Evolutionary conservation across 108 stramenopile species (phyloP), one percentile per base, ranked within the genome.

Genomic region (Cyclotella kingstonii): DNA sequence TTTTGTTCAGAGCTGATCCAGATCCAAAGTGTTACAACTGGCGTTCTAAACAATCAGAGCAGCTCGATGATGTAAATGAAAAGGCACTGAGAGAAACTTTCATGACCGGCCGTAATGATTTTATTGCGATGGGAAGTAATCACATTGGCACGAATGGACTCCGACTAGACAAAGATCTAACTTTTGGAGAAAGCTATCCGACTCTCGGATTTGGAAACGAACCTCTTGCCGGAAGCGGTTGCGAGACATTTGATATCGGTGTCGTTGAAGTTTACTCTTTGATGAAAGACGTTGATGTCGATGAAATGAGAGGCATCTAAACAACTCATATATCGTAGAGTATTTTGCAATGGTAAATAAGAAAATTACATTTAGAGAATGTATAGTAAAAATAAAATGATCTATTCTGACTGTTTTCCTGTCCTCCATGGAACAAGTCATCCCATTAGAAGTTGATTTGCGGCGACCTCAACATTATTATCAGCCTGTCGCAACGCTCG

Each of bases 391-490:
- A n/a, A n/a, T n/a, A n/a, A n/a, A n/a, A n/a, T n/a, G n/a, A n/a
- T n/a, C n/a, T n/a, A n/a, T n/a, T n/a, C n/a, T n/a, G n/a, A n/a
- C n/a, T n/a, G n/a, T n/a, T n/a, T n/a, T n/a, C n/a, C n/a, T n/a
- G n/a, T n/a, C n/a, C n/a, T n/a, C n/a, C n/a, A n/a, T n/a, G n/a
- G n/a, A n/a, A n/a, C 29, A 31, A 30, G 36, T 70, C 42, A 70
- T n/a, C 78, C 75, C 51, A 58, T 75, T 31, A 92, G 51, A 15
- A 91, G 61, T 56, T 81, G 59, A 74, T 94, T 85, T 3, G 93
- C 93, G n/a, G 93, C 93, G 48, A 76, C 87, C 79, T 94, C 90
- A 11, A 91, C 63, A 75, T 91, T 87, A 60, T 94, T 94, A 41
- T 84, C 73, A 23, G 81, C 60, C 28, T 54, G 55, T 66, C 75